phyloP scores from a whole-genome alignment of 169 alveolate genomes.

The Perkinsus chesapeaki region DNA sequence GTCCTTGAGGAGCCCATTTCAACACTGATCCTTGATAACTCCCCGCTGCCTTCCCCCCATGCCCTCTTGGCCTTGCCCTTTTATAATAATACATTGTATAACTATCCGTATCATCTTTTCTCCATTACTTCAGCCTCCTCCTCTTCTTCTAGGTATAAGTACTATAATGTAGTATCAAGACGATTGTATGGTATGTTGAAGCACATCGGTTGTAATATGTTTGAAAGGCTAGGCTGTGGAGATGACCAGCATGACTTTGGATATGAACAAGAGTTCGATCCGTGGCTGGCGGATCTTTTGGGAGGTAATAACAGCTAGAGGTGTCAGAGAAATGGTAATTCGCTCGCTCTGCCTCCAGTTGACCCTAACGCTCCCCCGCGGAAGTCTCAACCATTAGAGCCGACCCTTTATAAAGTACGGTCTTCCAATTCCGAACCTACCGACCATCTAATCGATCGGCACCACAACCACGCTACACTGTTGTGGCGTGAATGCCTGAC shows the following conservation, averaged over 20 bases:
- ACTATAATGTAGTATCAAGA: neutral
- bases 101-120: neutral
- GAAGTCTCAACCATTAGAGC: neutral
- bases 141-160: neutral
- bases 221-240: conserved; percentile 46
- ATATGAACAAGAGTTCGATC: conserved; percentile 61
- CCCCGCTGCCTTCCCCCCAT: too few species aligned
- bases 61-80: too few species aligned
- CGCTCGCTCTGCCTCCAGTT: neutral
- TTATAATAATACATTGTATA: too few species aligned
- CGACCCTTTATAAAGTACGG: neutral
- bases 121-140: too few species aligned
- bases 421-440: neutral
- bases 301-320: conserved; percentile 21
- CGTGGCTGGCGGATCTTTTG: conserved; percentile 50
- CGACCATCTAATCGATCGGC: neutral
- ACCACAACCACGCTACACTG: neutral
- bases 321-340: too few species aligned
- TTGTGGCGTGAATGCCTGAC: neutral
- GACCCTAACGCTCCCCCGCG: neutral
- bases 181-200: neutral
- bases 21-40: too few species aligned
- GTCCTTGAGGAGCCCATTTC: too few species aligned
- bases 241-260: conserved; percentile 71
- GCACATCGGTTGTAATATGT: neutral